Evolutionary conservation across 306 rosid genomes (phyloP).

Genomic region (Rosa persica): DNA sequence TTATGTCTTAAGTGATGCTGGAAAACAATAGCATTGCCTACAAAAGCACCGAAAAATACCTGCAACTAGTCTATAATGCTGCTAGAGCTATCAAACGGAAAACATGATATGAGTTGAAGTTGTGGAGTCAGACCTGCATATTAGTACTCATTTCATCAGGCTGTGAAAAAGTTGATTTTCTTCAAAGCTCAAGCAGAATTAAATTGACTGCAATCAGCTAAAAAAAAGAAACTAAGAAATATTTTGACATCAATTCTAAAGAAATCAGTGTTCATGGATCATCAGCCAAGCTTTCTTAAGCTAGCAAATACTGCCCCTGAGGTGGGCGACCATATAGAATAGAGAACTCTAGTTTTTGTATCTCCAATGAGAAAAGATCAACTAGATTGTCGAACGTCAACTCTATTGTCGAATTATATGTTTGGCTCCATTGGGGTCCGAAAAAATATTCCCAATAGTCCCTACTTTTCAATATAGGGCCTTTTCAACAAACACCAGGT

Average conservation of each 20-base stretch:
- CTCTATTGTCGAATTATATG: constrained; percentile 21
- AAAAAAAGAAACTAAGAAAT: neutral
- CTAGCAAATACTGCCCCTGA: constrained; percentile 8
- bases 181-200: neutral
- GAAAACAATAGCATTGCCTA: neutral
- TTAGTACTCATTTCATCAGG: neutral
- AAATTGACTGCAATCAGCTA: neutral
- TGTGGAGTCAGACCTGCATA: constrained; percentile 3
- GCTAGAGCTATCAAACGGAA: constrained; percentile 12
- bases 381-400: constrained; percentile 17
- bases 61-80: neutral
- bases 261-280: constrained; percentile 1
- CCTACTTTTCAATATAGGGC: constrained; percentile 33
- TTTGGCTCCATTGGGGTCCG: constrained; percentile 26
- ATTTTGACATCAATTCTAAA: neutral
- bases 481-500: constrained; percentile 25
- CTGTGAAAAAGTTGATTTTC: neutral
- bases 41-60: neutral
- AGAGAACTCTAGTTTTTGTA: constrained; percentile 23
- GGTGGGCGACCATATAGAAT: constrained; percentile 20
- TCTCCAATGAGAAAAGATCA: constrained; percentile 23
- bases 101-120: constrained; percentile 8
- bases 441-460: constrained; percentile 26
- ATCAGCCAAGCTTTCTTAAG: constrained; percentile 23
- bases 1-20: constrained; percentile 12